Base-by-base conservation (phyloP, 306 rosid genomes). In the Acacia melanoxylon region DNA sequence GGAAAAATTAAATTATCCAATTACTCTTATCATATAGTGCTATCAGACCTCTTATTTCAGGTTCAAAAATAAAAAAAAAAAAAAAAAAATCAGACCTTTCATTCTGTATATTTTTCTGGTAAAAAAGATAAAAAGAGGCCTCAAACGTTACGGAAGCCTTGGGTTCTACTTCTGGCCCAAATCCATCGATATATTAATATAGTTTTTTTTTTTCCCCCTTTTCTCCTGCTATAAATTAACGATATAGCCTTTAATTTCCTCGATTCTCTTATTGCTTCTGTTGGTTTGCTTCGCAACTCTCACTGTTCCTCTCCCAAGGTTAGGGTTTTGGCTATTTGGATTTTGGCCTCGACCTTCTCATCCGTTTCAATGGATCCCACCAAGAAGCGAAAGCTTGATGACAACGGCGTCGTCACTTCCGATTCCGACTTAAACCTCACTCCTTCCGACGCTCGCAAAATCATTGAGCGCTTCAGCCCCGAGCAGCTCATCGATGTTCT, bases 321-420 rank as follows among this genome's bases (percentile, higher is more conserved):
- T 66, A 66, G 71, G 71, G 71, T 66, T 66, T 33, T 61, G 9
- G 68, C 8, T 4, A 11, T 1, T 25, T 17, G 14, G 35, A 37
- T 37, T 37, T 6, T 37, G 41, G 41, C 37, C 15, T 12, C 37
- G 16, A 61, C 19, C 13, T 13, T 27, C 19, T 66, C 71, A 37
- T 33, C 70, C 27, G 20, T 62, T 31, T 37, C 71, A 49, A 86
- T 96, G 98, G 99, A 96, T 80, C 89, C 68, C 10, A 73, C 88
- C 7, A 96, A 93, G 91, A 96, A 96, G 85, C 92, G 99, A 45
- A 96, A 90, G 89, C 86, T 93, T 3, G 98, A 92, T 7, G 98
- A 93, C 25, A 96, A 96, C 81, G 99, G 98, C 40, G 86, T 86
- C 74, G 62, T 65, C 37, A 63, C 63, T 19, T 9, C 54, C 17